phyloP scores from a whole-genome alignment of 2,329 filamentous ascomycete genomes.

The Dothideomycetidae sp. region DNA sequence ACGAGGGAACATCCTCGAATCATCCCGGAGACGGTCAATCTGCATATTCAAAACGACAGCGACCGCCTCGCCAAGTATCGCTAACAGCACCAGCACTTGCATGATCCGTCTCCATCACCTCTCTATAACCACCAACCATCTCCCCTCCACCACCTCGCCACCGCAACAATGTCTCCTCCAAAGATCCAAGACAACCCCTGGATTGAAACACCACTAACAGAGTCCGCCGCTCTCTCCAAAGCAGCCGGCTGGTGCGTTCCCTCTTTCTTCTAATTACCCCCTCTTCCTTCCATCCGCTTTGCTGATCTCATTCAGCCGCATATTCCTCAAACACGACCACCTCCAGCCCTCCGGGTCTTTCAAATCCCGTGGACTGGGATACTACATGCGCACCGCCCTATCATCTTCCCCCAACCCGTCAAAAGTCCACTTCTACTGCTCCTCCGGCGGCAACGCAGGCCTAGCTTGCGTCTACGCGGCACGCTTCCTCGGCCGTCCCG shows the following conservation, averaged over 20 bases:
- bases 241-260: slow-evolving; percentile 53
- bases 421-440: slow-evolving; percentile 58
- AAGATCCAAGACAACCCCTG: slow-evolving; percentile 36
- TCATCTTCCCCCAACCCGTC: slow-evolving; percentile 23
- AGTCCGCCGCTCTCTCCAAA: slow-evolving; percentile 51
- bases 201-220: slow-evolving; percentile 57
- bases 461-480: slow-evolving; percentile 68
- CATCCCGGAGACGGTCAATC: no score
- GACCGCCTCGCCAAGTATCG: no score
- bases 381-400: slow-evolving; percentile 46
- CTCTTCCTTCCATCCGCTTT: slow-evolving; percentile 6
- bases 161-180: slow-evolving; percentile 5
- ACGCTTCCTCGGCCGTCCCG: slow-evolving; percentile 45
- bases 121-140: background rate
- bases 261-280: slow-evolving; percentile 3
- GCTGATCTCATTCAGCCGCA: slow-evolving; percentile 40
- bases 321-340: slow-evolving; percentile 76
- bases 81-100: no score
- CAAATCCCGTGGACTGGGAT: slow-evolving; percentile 59
- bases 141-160: background rate
- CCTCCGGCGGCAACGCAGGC: slow-evolving; percentile 71
- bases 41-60: no score
- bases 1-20: no score
- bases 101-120: background rate
- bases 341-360: slow-evolving; percentile 76